Conservation (phyloP, 139 green algal genomes). For the Micractinium sp. region DNA sequence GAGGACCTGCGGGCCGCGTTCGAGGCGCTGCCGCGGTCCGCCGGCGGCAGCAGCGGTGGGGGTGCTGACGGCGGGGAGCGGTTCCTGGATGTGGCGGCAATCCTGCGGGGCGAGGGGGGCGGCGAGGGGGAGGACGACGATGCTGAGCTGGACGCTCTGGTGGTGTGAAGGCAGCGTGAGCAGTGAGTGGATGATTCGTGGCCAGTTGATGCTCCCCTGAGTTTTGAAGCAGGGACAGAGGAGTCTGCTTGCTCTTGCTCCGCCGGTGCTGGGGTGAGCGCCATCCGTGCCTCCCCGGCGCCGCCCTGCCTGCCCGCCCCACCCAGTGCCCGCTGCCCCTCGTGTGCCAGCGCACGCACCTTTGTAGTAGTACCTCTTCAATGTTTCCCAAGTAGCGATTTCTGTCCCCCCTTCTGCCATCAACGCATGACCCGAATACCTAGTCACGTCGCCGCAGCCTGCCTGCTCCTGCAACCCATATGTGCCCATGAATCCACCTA, state of each 20-base stretch:
- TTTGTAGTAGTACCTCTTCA: too few species aligned
- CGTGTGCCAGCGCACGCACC: too few species aligned
- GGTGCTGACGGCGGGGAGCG: background rate
- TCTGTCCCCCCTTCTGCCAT: background rate
- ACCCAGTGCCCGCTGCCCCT: too few species aligned
- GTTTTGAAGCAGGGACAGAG: background rate
- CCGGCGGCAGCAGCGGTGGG: background rate
- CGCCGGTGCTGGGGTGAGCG: too few species aligned
- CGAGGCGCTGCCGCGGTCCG: background rate
- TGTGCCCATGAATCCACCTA: too few species aligned
- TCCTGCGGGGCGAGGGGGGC: background rate
- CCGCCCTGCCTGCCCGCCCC: too few species aligned
- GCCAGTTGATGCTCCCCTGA: background rate
- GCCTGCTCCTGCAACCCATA: too few species aligned
- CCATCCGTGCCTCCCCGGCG: background rate
- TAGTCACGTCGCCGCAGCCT: too few species aligned
- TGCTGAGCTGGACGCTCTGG: slow-evolving; percentile 18
- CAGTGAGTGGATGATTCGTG: background rate
- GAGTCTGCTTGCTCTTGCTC: background rate
- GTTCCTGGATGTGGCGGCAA: slow-evolving; percentile 11
- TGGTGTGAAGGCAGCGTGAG: slow-evolving; percentile 4
- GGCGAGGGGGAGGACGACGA: background rate
- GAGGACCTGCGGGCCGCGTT: background rate
- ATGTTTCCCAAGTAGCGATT: background rate
- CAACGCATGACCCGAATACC: background rate